phyloP scores from a whole-genome alignment of 495 filamentous ascomycete genomes.

The Thermothielavioides terrestris region DNA sequence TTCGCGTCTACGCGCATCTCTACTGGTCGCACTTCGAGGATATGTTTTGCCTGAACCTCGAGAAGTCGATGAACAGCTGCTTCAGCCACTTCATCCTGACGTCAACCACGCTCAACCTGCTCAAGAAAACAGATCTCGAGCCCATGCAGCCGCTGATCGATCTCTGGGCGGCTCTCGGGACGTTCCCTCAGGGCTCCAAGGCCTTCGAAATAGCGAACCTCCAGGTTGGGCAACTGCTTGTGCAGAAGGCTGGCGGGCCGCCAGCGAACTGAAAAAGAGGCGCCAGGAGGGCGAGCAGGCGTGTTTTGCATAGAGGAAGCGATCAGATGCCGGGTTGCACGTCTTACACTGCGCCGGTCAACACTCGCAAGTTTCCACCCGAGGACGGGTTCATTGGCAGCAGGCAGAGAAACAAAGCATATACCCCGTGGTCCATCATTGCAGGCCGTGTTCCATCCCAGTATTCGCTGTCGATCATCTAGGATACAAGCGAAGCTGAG shows the following conservation, averaged over 20 bases:
- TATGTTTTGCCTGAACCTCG: slow-evolving; percentile 71
- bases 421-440: neutral
- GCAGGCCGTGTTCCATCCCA: neutral
- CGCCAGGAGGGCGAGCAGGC: neutral
- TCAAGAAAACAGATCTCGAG: slow-evolving; percentile 78
- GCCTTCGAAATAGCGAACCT: slow-evolving; percentile 48
- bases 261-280: slow-evolving; percentile 9
- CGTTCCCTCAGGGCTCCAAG: slow-evolving; percentile 63
- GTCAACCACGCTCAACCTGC: slow-evolving; percentile 72
- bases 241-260: slow-evolving; percentile 34
- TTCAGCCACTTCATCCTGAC: slow-evolving; percentile 91
- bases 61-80: slow-evolving; percentile 85
- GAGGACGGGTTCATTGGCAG: neutral
- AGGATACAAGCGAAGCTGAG: neutral
- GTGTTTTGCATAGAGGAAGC: neutral
- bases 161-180: slow-evolving; percentile 75
- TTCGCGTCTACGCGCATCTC: slow-evolving; percentile 87
- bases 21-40: slow-evolving; percentile 80
- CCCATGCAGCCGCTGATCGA: slow-evolving; percentile 92
- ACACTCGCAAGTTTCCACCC: too few species aligned
- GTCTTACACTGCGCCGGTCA: neutral
- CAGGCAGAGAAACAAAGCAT: neutral
- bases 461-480: neutral
- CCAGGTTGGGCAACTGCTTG: slow-evolving; percentile 34
- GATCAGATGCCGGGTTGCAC: neutral